Percentiles rank a stretch among this genome's conserved stretches.
Evolutionary conservation across 2,329 filamentous ascomycete species (phyloP).

Genomic region (Cladophialophora immunda): DNA sequence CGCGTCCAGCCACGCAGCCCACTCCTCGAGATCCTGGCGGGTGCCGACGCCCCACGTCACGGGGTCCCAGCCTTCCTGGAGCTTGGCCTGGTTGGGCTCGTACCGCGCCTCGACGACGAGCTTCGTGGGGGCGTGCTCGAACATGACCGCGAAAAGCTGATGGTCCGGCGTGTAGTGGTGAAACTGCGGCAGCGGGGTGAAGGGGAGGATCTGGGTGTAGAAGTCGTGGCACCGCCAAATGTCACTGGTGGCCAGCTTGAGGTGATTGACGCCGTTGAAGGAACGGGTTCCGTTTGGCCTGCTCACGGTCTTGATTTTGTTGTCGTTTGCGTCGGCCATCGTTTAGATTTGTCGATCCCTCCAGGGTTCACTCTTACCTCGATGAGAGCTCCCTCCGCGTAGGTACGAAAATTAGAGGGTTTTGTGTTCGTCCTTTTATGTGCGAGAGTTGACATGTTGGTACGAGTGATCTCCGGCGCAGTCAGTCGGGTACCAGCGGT

Average conservation of each 20-base stretch:
- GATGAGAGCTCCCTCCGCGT: too few species aligned
- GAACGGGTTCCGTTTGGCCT: background rate
- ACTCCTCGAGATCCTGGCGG: conserved; percentile 11
- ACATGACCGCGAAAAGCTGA: conserved; percentile 16
- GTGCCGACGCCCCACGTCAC: conserved; percentile 20
- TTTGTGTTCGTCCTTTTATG: too few species aligned
- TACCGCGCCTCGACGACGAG: conserved; percentile 18
- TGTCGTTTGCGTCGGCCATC: too few species aligned
- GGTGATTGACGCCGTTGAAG: background rate
- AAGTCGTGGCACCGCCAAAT: conserved; percentile 2
- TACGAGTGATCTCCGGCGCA: too few species aligned
- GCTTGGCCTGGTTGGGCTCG: conserved; percentile 11
- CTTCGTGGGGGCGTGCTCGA: background rate
- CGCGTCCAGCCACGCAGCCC: conserved; percentile 9
- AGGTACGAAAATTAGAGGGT: too few species aligned
- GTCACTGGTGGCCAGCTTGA: background rate
- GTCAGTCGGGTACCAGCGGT: too few species aligned
- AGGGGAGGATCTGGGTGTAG: conserved; percentile 16
- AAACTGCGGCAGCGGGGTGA: conserved; percentile 10
- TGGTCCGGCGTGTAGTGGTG: conserved; percentile 23
- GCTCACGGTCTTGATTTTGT: too few species aligned
- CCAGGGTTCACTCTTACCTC: too few species aligned
- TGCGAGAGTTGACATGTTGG: too few species aligned
- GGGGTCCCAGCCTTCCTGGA: conserved; percentile 16
- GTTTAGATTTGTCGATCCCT: too few species aligned